Evolutionary conservation across 768 basidiomycete genomes (phyloP).

Genomic region (Mycena indigotica): DNA sequence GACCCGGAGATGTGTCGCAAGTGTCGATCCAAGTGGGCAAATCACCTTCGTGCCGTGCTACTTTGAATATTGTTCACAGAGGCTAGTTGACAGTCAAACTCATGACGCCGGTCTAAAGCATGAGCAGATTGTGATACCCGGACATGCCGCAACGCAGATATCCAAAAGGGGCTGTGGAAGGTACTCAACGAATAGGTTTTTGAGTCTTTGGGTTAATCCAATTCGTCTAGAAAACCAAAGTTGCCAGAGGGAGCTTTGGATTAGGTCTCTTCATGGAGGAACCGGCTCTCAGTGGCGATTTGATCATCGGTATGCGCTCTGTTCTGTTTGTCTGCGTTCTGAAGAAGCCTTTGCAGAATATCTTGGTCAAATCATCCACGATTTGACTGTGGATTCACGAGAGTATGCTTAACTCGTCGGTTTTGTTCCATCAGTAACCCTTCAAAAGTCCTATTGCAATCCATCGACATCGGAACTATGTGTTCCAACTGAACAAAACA

Average conservation of each 20-base stretch:
- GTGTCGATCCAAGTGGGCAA: constrained; percentile 51
- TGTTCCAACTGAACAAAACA: constrained; percentile 53
- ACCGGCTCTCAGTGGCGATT: constrained; percentile 42
- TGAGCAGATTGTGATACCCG: not conserved
- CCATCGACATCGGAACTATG: constrained; percentile 61
- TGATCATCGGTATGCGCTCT: constrained; percentile 46
- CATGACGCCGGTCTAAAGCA: constrained; percentile 32
- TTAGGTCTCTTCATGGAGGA: constrained; percentile 58
- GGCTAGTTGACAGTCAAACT: constrained; percentile 3
- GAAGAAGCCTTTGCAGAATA: constrained; percentile 51
- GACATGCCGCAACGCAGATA: constrained; percentile 49
- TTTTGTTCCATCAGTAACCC: not conserved
- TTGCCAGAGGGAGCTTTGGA: constrained; percentile 50
- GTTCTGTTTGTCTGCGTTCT: not conserved
- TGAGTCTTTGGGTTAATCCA: not conserved
- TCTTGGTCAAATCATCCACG: constrained; percentile 60
- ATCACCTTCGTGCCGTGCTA: not conserved
- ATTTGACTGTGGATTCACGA: constrained; percentile 51
- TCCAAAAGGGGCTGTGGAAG: constrained; percentile 50
- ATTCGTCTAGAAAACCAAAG: constrained; percentile 39
- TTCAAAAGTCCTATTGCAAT: constrained; percentile 41
- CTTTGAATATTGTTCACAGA: constrained; percentile 23
- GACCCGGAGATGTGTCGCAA: constrained; percentile 64
- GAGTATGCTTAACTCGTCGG: constrained; percentile 39
- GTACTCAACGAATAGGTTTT: constrained; percentile 31